Percentiles rank a stretch among this genome's conserved stretches.
Conservation (phyloP, 139 green algal genomes). For the Chlorella vulgaris region DNA sequence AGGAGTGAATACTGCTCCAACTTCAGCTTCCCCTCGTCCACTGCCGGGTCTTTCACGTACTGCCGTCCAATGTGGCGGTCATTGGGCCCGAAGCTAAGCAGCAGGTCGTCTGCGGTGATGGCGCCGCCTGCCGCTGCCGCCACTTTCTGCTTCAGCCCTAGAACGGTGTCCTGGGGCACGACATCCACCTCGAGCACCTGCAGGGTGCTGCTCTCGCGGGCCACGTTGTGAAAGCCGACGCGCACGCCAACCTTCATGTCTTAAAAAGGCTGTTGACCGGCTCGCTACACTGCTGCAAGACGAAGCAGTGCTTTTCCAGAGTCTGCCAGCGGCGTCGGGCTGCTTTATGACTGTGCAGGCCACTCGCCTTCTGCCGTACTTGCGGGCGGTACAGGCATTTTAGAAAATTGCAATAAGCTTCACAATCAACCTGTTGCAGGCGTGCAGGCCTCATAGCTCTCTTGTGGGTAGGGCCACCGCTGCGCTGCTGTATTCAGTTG, state of each 20-base stretch:
- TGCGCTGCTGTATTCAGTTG: no score
- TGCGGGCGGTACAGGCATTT: no score
- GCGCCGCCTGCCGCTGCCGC: constrained; percentile 34
- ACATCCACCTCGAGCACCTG: constrained; percentile 18
- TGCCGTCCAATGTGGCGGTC: constrained; percentile 50
- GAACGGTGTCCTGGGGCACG: constrained; percentile 33
- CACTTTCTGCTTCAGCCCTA: constrained; percentile 43
- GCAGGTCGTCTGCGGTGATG: constrained; percentile 43
- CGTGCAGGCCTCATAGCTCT: no score
- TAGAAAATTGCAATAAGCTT: no score
- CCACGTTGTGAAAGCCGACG: constrained; percentile 29
- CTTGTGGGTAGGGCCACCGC: no score
- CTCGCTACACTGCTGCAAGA: not conserved
- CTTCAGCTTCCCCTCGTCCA: constrained; percentile 44
- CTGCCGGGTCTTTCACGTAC: constrained; percentile 46
- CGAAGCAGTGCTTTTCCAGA: no score
- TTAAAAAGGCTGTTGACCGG: not conserved
- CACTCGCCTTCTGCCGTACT: no score
- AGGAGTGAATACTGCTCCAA: constrained; percentile 47
- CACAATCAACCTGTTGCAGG: no score
- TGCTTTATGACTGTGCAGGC: no score
- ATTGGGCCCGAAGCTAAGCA: constrained; percentile 51
- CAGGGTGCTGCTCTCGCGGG: not conserved
- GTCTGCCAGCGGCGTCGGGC: no score
- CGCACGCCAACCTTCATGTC: constrained; percentile 23